Evolutionary conservation across 192 early-diverging fungal genomes (phyloP).

Genomic region (Rhizophagus prolifer): DNA sequence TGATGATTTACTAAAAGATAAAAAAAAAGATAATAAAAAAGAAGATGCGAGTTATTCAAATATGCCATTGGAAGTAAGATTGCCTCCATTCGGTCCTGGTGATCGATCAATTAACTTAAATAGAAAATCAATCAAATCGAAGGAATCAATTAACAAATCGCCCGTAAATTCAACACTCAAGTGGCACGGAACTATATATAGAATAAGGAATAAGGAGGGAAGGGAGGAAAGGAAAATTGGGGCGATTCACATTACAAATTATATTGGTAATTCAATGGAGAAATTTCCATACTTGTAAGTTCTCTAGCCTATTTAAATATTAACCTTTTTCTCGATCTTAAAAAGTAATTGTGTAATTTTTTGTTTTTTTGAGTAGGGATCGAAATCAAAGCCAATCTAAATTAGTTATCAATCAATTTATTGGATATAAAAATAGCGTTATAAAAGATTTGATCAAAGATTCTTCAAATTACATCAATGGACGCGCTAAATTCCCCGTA

Average conservation of each 20-base stretch:
- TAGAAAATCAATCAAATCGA: background rate
- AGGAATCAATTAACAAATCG: too few species aligned
- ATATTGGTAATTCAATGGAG: background rate
- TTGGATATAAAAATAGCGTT: background rate
- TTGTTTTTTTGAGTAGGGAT: background rate
- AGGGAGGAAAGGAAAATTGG: background rate
- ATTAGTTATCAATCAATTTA: background rate
- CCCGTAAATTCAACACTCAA: background rate
- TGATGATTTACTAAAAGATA: too few species aligned
- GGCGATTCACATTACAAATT: background rate
- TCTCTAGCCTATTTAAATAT: too few species aligned
- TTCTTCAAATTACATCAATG: background rate
- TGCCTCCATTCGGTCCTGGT: background rate
- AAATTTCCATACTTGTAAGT: background rate
- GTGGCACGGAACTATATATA: background rate
- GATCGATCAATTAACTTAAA: background rate
- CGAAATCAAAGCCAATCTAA: background rate
- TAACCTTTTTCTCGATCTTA: too few species aligned
- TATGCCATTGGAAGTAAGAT: background rate
- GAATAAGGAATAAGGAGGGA: background rate
- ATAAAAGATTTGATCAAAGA: background rate
- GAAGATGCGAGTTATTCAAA: background rate
- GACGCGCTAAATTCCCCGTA: background rate
- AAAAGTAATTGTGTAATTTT: too few species aligned
- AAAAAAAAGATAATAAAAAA: background rate